Conservation (phyloP, 768 basidiomycete genomes). For the Boletus sp. region DNA sequence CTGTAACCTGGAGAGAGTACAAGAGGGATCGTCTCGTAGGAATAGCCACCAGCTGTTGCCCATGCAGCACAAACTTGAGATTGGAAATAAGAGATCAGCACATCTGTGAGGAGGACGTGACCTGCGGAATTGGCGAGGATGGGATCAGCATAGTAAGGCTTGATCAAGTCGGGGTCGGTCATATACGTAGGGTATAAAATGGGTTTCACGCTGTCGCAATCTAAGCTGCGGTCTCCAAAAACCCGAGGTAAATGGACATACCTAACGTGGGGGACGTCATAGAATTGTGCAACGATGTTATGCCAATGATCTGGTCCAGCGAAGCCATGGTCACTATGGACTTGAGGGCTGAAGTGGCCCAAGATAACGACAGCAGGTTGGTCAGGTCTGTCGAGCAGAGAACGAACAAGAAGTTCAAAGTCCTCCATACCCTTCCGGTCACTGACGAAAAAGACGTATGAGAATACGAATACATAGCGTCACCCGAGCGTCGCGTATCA, state of each 20-base stretch:
- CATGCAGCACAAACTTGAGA: conserved; percentile 85
- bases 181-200: conserved; percentile 82
- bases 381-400: conserved; percentile 85
- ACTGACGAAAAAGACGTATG: conserved; percentile 34
- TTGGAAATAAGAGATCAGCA: conserved; percentile 89
- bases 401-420: conserved; percentile 91
- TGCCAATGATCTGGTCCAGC: conserved; percentile 91
- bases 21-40: conserved; percentile 55
- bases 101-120: conserved; percentile 85
- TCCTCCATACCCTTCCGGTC: conserved; percentile 70
- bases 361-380: conserved; percentile 90
- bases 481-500: conserved; percentile 5
- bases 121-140: conserved; percentile 77
- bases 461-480: not conserved
- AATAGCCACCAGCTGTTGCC: conserved; percentile 64
- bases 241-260: conserved; percentile 19
- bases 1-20: conserved; percentile 38
- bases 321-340: conserved; percentile 75
- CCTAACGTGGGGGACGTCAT: conserved; percentile 92
- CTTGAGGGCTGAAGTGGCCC: conserved; percentile 92
- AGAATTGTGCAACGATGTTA: conserved; percentile 89
- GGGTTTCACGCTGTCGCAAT: conserved; percentile 61
- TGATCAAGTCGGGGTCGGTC: conserved; percentile 57
- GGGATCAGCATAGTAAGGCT: conserved; percentile 77
- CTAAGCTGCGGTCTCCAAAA: not conserved